Percentiles rank a stretch among this genome's conserved stretches.
Conservation (phyloP, 108 stramenopile genomes). For the Licmophora abbreviata region DNA sequence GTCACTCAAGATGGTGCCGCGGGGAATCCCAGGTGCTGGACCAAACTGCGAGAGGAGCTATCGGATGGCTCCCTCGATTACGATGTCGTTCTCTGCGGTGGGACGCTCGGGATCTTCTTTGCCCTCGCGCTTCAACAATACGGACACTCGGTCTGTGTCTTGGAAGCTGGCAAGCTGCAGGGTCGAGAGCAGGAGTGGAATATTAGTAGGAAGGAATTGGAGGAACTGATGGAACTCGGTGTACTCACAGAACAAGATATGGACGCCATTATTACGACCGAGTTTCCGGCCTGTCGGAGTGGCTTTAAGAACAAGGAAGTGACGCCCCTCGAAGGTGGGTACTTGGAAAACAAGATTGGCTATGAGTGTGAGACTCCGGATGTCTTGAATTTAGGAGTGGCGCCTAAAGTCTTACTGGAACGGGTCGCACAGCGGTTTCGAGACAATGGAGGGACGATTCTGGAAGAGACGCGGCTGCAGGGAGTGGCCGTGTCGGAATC, state of each 20-base stretch:
- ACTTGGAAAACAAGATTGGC: slow-evolving; percentile 71
- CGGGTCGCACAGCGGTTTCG: slow-evolving; percentile 46
- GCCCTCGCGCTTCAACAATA: slow-evolving; percentile 71
- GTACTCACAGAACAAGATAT: slow-evolving; percentile 74
- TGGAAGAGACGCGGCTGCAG: slow-evolving; percentile 47
- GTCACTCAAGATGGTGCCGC: slow-evolving; percentile 55
- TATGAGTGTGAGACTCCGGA: slow-evolving; percentile 66
- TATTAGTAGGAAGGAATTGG: slow-evolving; percentile 78
- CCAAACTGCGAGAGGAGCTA: slow-evolving; percentile 44
- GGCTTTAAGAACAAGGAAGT: slow-evolving; percentile 74
- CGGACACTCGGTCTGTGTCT: slow-evolving; percentile 64
- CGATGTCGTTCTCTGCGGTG: slow-evolving; percentile 86
- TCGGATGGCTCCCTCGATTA: slow-evolving; percentile 40
- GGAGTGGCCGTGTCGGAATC: slow-evolving; percentile 65
- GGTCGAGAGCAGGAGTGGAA: slow-evolving; percentile 96
- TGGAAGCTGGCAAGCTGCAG: slow-evolving; percentile 74
- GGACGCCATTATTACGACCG: slow-evolving; percentile 61
- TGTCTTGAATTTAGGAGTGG: slow-evolving; percentile 73
- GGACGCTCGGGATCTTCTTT: slow-evolving; percentile 89
- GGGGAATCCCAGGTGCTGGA: slow-evolving; percentile 63
- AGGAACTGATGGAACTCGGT: slow-evolving; percentile 67
- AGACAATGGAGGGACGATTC: slow-evolving; percentile 45
- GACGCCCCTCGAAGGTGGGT: slow-evolving; percentile 56
- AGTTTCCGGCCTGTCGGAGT: slow-evolving; percentile 68
- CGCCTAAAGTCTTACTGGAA: slow-evolving; percentile 55